Conservation (phyloP, 2,329 filamentous ascomycete genomes). For the Bipolaris cookei region DNA sequence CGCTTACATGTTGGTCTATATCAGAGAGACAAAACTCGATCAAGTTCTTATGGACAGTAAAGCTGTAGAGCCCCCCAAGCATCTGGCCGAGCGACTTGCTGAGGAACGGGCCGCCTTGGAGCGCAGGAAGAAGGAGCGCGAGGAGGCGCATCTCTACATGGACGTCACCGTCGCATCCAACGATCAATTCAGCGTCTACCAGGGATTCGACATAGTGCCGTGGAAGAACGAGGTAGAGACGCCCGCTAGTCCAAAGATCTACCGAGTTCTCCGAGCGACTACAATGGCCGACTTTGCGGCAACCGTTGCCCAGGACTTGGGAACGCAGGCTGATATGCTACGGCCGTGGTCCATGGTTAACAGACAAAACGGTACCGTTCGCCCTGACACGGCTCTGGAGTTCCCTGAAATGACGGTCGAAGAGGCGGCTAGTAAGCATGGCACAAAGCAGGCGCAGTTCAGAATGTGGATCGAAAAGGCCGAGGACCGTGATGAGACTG, state of each 20-base stretch:
- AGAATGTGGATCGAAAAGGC: conserved; percentile 81
- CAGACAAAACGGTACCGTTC: conserved; percentile 93
- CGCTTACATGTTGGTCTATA: conserved; percentile 99
- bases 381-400: conserved; percentile 85
- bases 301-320: conserved; percentile 73
- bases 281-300: conserved; percentile 76
- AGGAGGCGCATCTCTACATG: conserved; percentile 94
- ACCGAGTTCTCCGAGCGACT: conserved; percentile 76
- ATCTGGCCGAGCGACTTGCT: conserved; percentile 78
- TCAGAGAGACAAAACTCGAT: conserved; percentile 85
- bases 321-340: conserved; percentile 70
- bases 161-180: conserved; percentile 81
- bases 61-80: conserved; percentile 78
- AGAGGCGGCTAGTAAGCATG: conserved; percentile 73
- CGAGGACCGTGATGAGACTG: conserved; percentile 73
- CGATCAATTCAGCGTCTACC: conserved; percentile 78
- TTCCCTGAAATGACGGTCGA: conserved; percentile 71
- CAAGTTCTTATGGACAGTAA: conserved; percentile 77
- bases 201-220: conserved; percentile 78
- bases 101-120: conserved; percentile 82
- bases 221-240: conserved; percentile 63
- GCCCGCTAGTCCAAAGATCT: conserved; percentile 71
- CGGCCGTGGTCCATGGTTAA: conserved; percentile 98
- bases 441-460: conserved; percentile 70
- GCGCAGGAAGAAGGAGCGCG: conserved; percentile 81